Evolutionary conservation across 805 yeast genomes (phyloP).

Genomic region (Yamadazyma sp.): DNA sequence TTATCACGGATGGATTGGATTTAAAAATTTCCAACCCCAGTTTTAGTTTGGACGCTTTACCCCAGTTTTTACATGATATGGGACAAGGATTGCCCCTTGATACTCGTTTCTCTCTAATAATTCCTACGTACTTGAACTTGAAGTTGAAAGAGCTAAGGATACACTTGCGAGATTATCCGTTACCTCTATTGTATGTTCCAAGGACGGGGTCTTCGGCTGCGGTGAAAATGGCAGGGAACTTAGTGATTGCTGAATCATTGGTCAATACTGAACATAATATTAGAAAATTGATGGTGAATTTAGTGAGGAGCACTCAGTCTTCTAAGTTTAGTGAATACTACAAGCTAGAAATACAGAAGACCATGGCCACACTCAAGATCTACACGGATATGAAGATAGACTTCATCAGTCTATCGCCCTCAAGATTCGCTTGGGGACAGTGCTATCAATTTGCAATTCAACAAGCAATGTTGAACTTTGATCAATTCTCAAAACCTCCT

Average conservation of each 20-base stretch:
- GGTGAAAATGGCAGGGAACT: constrained; percentile 53
- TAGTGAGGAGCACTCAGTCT: constrained; percentile 4
- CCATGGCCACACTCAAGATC: constrained; percentile 73
- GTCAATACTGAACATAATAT: constrained; percentile 50
- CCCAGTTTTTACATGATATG: constrained; percentile 61
- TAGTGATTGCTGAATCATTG: constrained; percentile 68
- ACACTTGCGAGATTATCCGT: constrained; percentile 81
- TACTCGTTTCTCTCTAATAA: constrained; percentile 60
- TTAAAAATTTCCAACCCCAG: constrained; percentile 26
- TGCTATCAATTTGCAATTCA: constrained; percentile 83
- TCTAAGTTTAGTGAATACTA: constrained; percentile 32
- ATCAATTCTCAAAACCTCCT: constrained; percentile 86
- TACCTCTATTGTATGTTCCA: constrained; percentile 70
- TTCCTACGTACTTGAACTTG: constrained; percentile 64
- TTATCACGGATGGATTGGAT: constrained; percentile 28
- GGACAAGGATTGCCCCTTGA: constrained; percentile 85
- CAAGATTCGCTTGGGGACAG: constrained; percentile 80
- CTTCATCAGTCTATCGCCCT: constrained; percentile 55
- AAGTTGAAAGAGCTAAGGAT: constrained; percentile 60
- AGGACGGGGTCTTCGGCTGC: constrained; percentile 3
- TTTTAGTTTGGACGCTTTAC: constrained; percentile 39
- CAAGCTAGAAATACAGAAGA: constrained; percentile 66
- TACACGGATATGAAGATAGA: constrained; percentile 59
- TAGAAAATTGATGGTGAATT: constrained; percentile 55
- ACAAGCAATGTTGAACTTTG: constrained; percentile 73